Base-by-base conservation (phyloP, 805 yeast genomes). In the Metschnikowia continentalis region DNA sequence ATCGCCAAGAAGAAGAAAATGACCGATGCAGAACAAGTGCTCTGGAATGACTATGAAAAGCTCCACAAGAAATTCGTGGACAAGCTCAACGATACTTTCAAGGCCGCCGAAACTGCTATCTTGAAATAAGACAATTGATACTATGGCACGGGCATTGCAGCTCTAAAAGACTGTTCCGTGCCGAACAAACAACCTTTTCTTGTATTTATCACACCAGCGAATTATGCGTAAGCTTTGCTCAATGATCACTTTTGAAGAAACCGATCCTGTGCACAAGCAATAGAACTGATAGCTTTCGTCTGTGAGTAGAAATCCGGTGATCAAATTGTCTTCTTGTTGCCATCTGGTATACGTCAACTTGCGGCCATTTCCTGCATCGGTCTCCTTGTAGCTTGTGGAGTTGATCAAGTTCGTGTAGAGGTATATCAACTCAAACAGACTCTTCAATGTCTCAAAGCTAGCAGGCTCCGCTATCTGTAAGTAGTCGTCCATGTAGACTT, bases 171-270 rank as follows among this genome's bases (percentile, higher is more conserved):
- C 26, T 5, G 45, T 42, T 15, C 94, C 94, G n/a, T 83, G 84
- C 20, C 82, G 80, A 10, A 86, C 81, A 63, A 89, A 90, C 35
- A 90, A 64, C 37, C 94, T 70, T 48, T 81, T 82, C 54, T 86
- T 86, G 57, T 88, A 79, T 54, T 76, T 81, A 53, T 79, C 76
- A 58, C 95, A 84, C 96, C 97, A 91, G 45, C 75, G 75, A 7
- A 87, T 82, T 13, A 90, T 80, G 19, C 75, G 73, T 47, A 82
- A 75, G 37, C 90, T 84, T 53, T 88, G 82, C 19, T 71, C 71
- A 14, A 86, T 77, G 52, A 90, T 67, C 0, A 78, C 74, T 37
- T 79, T 79, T 40, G 83, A 81, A 41, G 79, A 76, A 15, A 82
- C 76, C 7, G 72, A 61, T 1, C 83, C 80, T n/a, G 62, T 60